Conservation (phyloP, 192 early-diverging fungal genomes). For the Rhizophlyctis rosea region DNA sequence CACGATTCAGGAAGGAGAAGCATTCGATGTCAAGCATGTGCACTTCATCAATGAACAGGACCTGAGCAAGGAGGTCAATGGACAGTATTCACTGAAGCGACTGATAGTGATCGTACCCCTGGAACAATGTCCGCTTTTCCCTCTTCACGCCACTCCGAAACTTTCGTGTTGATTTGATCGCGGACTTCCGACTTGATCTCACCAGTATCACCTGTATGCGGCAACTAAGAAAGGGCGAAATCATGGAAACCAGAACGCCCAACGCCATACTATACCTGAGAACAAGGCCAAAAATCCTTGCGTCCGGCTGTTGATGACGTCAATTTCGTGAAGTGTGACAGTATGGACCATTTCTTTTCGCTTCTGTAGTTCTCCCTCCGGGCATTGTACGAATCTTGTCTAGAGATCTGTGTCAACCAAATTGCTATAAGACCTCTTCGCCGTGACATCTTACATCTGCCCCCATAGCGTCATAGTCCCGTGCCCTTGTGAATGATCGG, state of each 20-base stretch:
- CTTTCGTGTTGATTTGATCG: slow-evolving; percentile 96
- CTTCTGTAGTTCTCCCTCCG: slow-evolving; percentile 97
- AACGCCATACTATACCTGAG: slow-evolving; percentile 57
- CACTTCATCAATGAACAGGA: slow-evolving; percentile 98
- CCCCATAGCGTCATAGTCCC: slow-evolving; percentile 98
- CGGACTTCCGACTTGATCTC: slow-evolving; percentile 97
- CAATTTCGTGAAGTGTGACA: slow-evolving; percentile 98
- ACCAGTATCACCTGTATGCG: slow-evolving; percentile 89
- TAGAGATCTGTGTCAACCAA: slow-evolving; percentile 29
- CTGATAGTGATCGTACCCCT: slow-evolving; percentile 58
- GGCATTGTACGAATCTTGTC: slow-evolving; percentile 97
- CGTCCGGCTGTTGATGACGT: slow-evolving; percentile 95
- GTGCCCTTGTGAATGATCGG: slow-evolving; percentile 91
- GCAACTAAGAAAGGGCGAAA: not conserved
- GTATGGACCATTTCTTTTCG: slow-evolving; percentile 97
- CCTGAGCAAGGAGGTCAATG: slow-evolving; percentile 31
- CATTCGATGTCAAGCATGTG: slow-evolving; percentile 99
- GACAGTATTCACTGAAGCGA: not conserved
- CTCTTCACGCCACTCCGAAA: slow-evolving; percentile 97
- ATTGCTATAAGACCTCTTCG: not conserved
- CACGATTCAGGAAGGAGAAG: slow-evolving; percentile 97
- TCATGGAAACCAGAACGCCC: not conserved
- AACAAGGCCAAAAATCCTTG: slow-evolving; percentile 98
- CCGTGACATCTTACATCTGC: slow-evolving; percentile 63
- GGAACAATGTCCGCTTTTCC: slow-evolving; percentile 98